Evolutionary conservation across 345 rosid species (phyloP), one percentile per base, ranked within the genome.

Genomic region (Sonneratia caseolaris): DNA sequence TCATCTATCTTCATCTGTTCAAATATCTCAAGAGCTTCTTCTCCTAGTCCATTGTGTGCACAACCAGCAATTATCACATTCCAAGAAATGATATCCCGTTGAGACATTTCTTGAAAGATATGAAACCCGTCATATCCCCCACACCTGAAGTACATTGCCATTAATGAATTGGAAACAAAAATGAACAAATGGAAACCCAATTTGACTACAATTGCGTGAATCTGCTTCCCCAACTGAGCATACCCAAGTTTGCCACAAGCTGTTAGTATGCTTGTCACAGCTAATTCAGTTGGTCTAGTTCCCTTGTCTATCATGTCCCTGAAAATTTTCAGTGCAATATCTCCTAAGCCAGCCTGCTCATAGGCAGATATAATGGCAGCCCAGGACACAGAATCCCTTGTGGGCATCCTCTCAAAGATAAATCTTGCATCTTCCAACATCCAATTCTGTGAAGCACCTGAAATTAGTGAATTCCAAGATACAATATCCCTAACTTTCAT

Each of bases 1-100:
- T 70, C 72, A 68, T 73, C 70, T 71, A 75, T 37, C 7, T 59
- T 59, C 79, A 78, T 78, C 0, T 32, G 48, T 15, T 53, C 61
- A 66, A 78, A 81, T 70, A 78, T 62, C 4, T 27, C 47, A 27
- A 68, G 48, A 3, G 81, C 75, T 51, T 75, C 71, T 72, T 77
- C 73, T 56, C 68, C 71, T 67, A 72, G 37, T 5, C 84, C 75
- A 16, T 78, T 68, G 73, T 70, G 68, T 35, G 83, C 81, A 65
- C 76, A 77, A 2, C 81, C 84, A 66, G 78, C 71, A 42, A 81
- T 75, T 78, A 78, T 78, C 36, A 76, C 72, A 71, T 75, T 81
- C 84, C 84, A 81, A 57, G 84, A 72, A 56, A 81, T 71, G 75
- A 78, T 75, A 73, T 76, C 78, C 72, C 72, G 72, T 74, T 72